Conservation (phyloP, 73 alveolate species). For the Uronychia setigera region DNA sequence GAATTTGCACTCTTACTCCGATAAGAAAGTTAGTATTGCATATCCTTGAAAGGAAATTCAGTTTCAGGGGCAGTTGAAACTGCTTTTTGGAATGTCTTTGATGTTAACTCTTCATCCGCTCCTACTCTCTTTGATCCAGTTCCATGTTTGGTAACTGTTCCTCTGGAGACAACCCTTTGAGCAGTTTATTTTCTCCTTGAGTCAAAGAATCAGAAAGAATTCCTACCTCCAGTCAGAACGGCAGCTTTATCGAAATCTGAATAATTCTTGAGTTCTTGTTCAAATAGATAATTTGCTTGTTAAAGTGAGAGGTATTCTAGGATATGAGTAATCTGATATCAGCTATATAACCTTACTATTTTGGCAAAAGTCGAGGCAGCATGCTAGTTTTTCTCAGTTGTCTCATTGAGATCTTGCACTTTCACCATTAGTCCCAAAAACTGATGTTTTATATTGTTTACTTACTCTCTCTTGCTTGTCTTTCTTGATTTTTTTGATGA, state of each 20-base stretch:
- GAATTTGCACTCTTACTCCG: background rate
- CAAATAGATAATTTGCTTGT: background rate
- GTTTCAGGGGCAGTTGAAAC: background rate
- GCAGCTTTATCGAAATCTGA: background rate
- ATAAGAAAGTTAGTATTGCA: background rate
- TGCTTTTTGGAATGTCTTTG: background rate
- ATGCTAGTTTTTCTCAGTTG: background rate
- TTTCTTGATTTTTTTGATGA: background rate
- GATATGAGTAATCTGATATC: background rate
- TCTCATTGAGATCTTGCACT: background rate
- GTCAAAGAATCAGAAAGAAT: too few species aligned
- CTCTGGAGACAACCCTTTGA: too few species aligned
- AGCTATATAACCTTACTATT: background rate
- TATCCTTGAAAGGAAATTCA: background rate
- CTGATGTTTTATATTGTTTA: background rate
- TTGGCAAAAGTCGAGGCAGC: background rate
- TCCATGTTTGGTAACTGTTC: too few species aligned
- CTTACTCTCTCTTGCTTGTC: background rate
- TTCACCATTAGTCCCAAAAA: background rate
- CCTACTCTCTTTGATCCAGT: too few species aligned
- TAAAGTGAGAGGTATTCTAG: background rate
- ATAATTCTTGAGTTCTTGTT: background rate
- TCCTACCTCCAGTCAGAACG: background rate
- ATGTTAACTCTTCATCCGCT: too few species aligned
- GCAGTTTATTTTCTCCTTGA: too few species aligned